Percentiles rank a stretch among this genome's conserved stretches.
These are phyloP conservation scores for Pseudofabraea citricarpa DNA, from an alignment of 2,329 filamentous ascomycete genomes.

Conservation along the genomic window DNA sequence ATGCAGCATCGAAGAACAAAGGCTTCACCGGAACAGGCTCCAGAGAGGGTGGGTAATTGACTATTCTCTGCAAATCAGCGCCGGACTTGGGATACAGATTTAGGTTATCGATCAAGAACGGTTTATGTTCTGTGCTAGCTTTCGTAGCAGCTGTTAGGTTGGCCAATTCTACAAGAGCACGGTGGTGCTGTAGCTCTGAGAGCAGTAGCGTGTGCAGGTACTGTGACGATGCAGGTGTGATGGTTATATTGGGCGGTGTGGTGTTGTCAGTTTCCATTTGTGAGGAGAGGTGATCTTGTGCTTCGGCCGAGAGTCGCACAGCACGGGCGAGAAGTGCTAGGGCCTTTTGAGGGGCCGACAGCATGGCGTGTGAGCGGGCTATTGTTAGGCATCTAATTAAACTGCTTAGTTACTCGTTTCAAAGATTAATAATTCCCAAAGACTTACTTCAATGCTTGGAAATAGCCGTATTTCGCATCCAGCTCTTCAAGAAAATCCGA, in stretches of 20 bases:
- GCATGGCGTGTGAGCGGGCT: conserved; percentile 75
- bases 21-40: conserved; percentile 87
- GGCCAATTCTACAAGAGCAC: conserved; percentile 79
- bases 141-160: conserved; percentile 43
- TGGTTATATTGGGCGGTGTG: conserved; percentile 61
- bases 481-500: conserved; percentile 70
- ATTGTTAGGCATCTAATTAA: conserved; percentile 71
- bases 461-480: conserved; percentile 76
- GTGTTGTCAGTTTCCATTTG: conserved; percentile 29
- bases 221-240: conserved; percentile 54
- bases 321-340: conserved; percentile 80
- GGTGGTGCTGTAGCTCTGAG: conserved; percentile 72
- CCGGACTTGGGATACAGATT: conserved; percentile 66
- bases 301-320: conserved; percentile 52
- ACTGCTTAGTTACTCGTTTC: too few species aligned
- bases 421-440: too few species aligned
- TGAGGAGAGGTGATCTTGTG: conserved; percentile 41
- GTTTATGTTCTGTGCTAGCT: conserved; percentile 29
- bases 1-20: conserved; percentile 91
- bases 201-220: conserved; percentile 59
- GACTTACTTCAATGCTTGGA: conserved; percentile 77
- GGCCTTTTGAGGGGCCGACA: conserved; percentile 69
- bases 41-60: conserved; percentile 81
- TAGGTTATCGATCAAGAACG: conserved; percentile 71
- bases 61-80: conserved; percentile 73